A percentile compares a stretch with the other conserved stretches of the same genome.
Conservation (phyloP, 148 eudicot species). For the Persicaria tinctoria region DNA sequence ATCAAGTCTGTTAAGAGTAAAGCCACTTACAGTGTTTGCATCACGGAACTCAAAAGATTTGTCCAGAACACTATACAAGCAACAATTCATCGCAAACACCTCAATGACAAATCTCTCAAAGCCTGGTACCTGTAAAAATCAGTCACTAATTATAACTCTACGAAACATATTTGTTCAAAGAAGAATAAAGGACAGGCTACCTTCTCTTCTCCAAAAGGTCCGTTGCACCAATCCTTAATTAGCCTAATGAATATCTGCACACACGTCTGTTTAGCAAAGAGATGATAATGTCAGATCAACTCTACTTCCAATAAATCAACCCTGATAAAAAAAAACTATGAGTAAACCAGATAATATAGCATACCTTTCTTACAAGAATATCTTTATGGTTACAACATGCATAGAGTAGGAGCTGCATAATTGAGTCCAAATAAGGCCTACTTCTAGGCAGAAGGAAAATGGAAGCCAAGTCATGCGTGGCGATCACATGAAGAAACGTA, state of each 20-base stretch:
- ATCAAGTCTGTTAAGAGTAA: not conserved
- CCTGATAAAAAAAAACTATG: not conserved
- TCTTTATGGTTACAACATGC: conserved; percentile 82
- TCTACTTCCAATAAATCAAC: not conserved
- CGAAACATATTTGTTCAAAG: not conserved
- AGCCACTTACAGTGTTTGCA: conserved; percentile 82
- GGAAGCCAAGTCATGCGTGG: conserved; percentile 80
- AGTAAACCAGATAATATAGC: not conserved
- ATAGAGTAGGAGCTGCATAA: conserved; percentile 67
- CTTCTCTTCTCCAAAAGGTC: conserved; percentile 70
- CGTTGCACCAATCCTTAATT: conserved; percentile 85
- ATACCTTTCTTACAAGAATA: conserved; percentile 72
- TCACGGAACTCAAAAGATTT: conserved; percentile 87
- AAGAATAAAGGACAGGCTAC: conserved; percentile 25
- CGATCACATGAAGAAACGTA: conserved; percentile 79
- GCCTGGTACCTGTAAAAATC: conserved; percentile 76
- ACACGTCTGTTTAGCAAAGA: conserved; percentile 46
- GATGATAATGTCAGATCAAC: conserved; percentile 1
- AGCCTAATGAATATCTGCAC: conserved; percentile 82
- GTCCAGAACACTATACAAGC: conserved; percentile 91
- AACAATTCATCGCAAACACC: conserved; percentile 72
- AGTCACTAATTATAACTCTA: conserved; percentile 18
- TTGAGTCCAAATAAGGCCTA: conserved; percentile 47
- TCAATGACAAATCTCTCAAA: conserved; percentile 70
- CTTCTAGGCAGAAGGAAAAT: conserved; percentile 70